Evolutionary conservation across 805 yeast species (phyloP), one percentile per base, ranked within the genome.

Genomic region (Barnettozyma salicaria): DNA sequence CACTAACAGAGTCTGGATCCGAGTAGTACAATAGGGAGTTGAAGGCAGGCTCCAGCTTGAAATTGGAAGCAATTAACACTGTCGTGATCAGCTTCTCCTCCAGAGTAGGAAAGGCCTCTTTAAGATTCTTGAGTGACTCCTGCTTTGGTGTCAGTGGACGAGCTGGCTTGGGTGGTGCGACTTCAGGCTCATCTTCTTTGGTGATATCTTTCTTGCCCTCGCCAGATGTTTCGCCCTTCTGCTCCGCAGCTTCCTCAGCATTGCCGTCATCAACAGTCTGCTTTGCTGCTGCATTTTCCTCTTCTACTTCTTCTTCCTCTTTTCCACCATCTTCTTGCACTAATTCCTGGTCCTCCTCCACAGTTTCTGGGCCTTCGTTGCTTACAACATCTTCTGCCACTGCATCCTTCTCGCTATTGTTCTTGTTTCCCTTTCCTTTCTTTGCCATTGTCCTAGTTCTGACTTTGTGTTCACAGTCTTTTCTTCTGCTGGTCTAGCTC

Each of bases 21-120:
- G 85, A 78, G 37, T 86, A 62, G 48, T 74, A 86, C 42, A 90
- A 65, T 50, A 89, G 65, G 0, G 96, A 97, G 58, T 81, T 83
- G 65, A 90, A 90, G 1, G 96, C 95, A 1, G 84, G 79, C 49
- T 87, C 96, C 30, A 86, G 57, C 32, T 72, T 67, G 20, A 95
- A 96, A 32, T 71, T 75, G 14, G 95, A 77, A 3, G 97, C 97
- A 55, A 92, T 84, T 39, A 89, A 65, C 1, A 86, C 80, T 20
- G 95, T 88, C 37, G 78, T 76, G 44, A 86, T 68, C 49, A 78
- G 74, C 43, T 77, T 74, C 21, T 73, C 82, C 28, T 87, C 95
- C 18, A 78, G 60, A 13, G 67, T 63, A 1, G 98, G 97, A 58
- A 90, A 90, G 0, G 97, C 97, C 17, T 86, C 95, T 49, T 70